Base-by-base conservation (phyloP, 305 asterid species). In the Fraxinus velutina region DNA sequence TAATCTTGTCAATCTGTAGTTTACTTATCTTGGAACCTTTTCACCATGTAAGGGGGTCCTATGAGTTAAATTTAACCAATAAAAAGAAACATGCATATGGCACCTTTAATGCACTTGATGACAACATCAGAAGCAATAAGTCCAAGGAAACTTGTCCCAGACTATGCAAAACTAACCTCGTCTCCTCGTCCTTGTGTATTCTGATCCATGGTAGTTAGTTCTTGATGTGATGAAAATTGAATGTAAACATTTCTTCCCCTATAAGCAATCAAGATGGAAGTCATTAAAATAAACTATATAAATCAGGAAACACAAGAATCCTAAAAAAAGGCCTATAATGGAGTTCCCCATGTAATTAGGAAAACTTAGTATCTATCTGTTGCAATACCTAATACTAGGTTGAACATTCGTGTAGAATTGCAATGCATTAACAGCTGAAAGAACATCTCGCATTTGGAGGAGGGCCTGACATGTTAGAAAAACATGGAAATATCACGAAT, bases 191-290 rank as follows among this genome's bases (percentile, higher is more conserved):
- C 93, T 85, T 96, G 99, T 37, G 96, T 22, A 88, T 83, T 91
- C 87, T 95, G 99, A 85, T 95, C 99, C 92, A 92, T 88, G 76
- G 95, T 90, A 66, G 98, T 95, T 82, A 95, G 87, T 85, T 95
- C 99, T 86, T 95, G 99, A 86, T 95, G 99, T 73, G 99, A 95
- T 78, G 99, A 94, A 87, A 92, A 95, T 80, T 95, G 99, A 85
- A 93, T 86, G 84, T 95, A 95, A 74, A 95, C 97, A 85, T 95
- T 95, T 87, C 99, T 90, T 80, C 99, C 99, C 92, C 99, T 94
- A 80, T 17, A 74, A 75, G 85, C 77, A 47, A 52, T 7, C 42
- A 15, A 29, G 74, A 68, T 29, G 76, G 36, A 47, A 60, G 39
- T 36, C 34, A 78, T 75, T 64, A 81, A n/a, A 37, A 47, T 60